Conservation (phyloP, 2,329 filamentous ascomycete genomes). For the Metarhizium anisopliae region DNA sequence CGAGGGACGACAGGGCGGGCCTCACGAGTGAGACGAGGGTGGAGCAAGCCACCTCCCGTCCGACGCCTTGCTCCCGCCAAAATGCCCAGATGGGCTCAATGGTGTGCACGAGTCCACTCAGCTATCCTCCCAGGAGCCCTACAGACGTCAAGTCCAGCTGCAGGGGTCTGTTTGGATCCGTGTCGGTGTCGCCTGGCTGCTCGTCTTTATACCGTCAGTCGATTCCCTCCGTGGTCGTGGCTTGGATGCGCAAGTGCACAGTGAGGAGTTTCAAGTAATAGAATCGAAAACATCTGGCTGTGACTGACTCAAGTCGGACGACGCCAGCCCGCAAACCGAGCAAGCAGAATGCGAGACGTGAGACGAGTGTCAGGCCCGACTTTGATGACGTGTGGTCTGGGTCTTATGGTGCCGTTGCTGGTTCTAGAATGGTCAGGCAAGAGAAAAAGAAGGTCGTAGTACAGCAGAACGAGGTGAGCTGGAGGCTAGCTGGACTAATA, state of each 20-base stretch:
- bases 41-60: not conserved
- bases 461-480: not conserved
- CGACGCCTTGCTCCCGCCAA: no score
- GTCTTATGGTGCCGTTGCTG: not conserved
- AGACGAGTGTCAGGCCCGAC: not conserved
- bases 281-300: no score
- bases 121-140: not conserved
- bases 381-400: no score
- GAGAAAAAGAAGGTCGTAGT: not conserved
- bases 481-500: not conserved
- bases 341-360: not conserved
- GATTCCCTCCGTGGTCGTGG: not conserved
- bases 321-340: not conserved
- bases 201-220: not conserved
- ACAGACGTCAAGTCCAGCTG: not conserved
- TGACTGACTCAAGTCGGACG: not conserved
- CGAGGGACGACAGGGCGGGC: slow-evolving; percentile 2
- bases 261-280: not conserved
- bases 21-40: not conserved
- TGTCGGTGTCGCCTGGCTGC: not conserved
- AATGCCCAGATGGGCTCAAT: not conserved
- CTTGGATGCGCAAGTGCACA: not conserved
- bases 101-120: not conserved
- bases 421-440: not conserved
- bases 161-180: not conserved